Conservation (phyloP, 257 asterid species). For the Plectranthus barbatus region DNA sequence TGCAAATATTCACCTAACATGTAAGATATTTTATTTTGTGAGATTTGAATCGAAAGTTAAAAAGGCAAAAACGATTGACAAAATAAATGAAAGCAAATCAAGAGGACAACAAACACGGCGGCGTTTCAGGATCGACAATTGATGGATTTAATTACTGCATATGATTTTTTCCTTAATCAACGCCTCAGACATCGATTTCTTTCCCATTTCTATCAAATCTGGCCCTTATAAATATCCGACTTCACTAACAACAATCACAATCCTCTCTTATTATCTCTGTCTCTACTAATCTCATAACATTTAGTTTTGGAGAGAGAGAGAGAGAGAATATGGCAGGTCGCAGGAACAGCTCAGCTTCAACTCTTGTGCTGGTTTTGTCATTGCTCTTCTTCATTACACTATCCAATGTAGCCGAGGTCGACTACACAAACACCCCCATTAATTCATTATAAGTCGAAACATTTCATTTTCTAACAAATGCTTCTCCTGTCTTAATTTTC, state of each 20-base stretch:
- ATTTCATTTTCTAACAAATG: no score
- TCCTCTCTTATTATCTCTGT: no score
- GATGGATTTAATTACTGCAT: not conserved
- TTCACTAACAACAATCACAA: not conserved
- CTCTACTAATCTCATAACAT: not conserved
- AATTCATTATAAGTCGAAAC: no score
- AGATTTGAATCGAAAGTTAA: no score
- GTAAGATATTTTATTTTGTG: no score
- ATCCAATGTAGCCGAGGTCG: constrained; percentile 30
- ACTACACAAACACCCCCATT: not conserved
- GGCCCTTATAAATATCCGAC: constrained; percentile 16
- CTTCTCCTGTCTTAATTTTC: not conserved
- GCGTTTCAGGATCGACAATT: constrained; percentile 24
- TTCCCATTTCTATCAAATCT: no score
- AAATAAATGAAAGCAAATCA: constrained; percentile 4
- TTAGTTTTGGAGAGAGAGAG: not conserved
- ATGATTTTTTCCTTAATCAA: constrained; percentile 24
- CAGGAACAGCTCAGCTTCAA: not conserved
- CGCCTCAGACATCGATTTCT: constrained; percentile 29
- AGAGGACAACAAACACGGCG: constrained; percentile 43
- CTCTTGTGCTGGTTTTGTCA: constrained; percentile 6
- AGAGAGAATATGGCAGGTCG: constrained; percentile 15
- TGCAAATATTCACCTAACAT: no score
- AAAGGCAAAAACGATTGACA: constrained; percentile 5
- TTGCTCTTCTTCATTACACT: constrained; percentile 19